phyloP scores from a whole-genome alignment of 805 yeast genomes.

The Barnettozyma californica region DNA sequence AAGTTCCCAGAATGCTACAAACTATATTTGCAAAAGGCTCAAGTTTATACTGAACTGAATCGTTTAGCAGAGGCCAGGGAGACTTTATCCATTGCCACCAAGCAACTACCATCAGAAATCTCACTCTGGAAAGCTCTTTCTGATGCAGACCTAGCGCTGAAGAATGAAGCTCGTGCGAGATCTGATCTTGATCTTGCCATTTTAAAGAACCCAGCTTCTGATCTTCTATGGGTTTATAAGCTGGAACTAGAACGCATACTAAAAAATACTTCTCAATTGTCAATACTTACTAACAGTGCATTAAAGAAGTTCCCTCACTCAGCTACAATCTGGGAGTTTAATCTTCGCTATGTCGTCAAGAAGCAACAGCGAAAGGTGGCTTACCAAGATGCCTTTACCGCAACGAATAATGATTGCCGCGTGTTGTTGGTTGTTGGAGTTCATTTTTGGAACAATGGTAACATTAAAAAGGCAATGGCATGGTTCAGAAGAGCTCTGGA shows the following conservation, averaged over 20 bases:
- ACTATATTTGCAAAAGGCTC: conserved; percentile 60
- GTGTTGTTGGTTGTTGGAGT: conserved; percentile 62
- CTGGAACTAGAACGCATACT: conserved; percentile 50
- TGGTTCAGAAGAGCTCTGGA: conserved; percentile 71
- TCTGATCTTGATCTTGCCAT: conserved; percentile 67
- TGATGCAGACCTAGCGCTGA: conserved; percentile 34
- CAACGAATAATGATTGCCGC: conserved; percentile 53
- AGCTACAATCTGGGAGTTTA: conserved; percentile 61
- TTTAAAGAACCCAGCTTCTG: conserved; percentile 41
- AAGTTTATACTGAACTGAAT: conserved; percentile 35
- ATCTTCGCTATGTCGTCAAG: conserved; percentile 40
- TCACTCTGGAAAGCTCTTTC: conserved; percentile 54
- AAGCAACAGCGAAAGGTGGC: conserved; percentile 49
- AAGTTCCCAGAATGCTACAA: conserved; percentile 46
- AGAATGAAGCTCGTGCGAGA: conserved; percentile 53
- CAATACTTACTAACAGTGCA: conserved; percentile 51
- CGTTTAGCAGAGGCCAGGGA: conserved; percentile 40
- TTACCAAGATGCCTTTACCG: conserved; percentile 65
- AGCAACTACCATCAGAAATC: conserved; percentile 37
- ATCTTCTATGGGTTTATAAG: conserved; percentile 52
- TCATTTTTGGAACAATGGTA: conserved; percentile 62
- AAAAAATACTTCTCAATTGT: conserved; percentile 47
- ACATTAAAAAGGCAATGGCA: conserved; percentile 53
- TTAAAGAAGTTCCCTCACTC: conserved; percentile 53
- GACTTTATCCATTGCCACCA: conserved; percentile 43